Evolutionary conservation across 2,329 filamentous ascomycete genomes (phyloP).

Genomic region (Cladosporium sp.): DNA sequence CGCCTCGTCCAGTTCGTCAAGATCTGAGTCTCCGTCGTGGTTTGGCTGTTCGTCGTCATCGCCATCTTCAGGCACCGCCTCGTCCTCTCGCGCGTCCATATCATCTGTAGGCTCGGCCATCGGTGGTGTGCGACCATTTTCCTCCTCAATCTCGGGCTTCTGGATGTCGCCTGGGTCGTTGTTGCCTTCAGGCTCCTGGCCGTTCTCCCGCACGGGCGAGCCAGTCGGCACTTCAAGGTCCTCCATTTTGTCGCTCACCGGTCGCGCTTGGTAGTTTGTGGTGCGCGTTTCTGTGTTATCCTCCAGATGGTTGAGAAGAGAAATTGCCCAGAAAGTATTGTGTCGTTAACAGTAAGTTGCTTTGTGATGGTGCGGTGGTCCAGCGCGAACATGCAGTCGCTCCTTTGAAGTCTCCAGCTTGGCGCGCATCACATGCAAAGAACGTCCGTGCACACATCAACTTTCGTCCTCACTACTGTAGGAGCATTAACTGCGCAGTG

Average conservation of each 20-base stretch:
- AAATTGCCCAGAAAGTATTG: constrained; percentile 14
- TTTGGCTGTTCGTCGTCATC: constrained; percentile 28
- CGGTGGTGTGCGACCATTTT: constrained; percentile 40
- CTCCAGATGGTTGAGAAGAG: no score
- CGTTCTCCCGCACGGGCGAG: constrained; percentile 36
- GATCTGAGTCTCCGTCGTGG: constrained; percentile 44
- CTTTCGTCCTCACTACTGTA: constrained; percentile 3
- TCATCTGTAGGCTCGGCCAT: constrained; percentile 40
- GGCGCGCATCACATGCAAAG: constrained; percentile 11
- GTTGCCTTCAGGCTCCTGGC: constrained; percentile 42
- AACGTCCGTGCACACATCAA: constrained; percentile 4
- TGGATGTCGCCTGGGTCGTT: constrained; percentile 43
- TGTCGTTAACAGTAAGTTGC: neutral
- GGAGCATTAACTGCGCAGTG: constrained; percentile 1
- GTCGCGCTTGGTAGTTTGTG: constrained; percentile 5
- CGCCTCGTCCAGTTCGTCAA: constrained; percentile 61
- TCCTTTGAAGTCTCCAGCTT: constrained; percentile 6
- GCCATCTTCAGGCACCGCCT: constrained; percentile 13
- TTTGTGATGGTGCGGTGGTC: constrained; percentile 1
- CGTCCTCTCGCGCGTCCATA: constrained; percentile 34
- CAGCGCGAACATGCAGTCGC: constrained; percentile 7
- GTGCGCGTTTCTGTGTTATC: neutral
- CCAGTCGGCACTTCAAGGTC: constrained; percentile 34
- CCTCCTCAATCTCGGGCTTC: constrained; percentile 45
- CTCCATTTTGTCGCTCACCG: constrained; percentile 32